phyloP scores from a whole-genome alignment of 2,329 filamentous ascomycete genomes.

The Bimuria novae-zelandiae region DNA sequence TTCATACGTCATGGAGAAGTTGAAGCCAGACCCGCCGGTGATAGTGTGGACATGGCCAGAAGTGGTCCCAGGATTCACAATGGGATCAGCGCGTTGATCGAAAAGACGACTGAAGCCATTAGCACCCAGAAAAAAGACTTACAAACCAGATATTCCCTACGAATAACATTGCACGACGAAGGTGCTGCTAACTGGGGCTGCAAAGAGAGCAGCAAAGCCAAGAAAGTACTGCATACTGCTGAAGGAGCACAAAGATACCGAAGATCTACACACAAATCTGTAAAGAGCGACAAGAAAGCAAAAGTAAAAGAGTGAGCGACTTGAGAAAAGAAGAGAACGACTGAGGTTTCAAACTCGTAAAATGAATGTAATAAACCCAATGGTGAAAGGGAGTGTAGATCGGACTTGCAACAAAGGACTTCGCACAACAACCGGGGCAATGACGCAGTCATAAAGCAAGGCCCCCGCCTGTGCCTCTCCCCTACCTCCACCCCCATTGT shows the following conservation, averaged over 20 bases:
- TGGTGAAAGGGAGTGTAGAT: neutral
- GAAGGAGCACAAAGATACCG: neutral
- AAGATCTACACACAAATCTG: constrained; percentile 1
- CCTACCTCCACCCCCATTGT: constrained; percentile 4
- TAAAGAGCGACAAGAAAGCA: constrained; percentile 11
- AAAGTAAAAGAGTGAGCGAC: neutral
- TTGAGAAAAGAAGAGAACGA: neutral
- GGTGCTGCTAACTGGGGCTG: constrained; percentile 60
- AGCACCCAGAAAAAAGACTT: neutral
- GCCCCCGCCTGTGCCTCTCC: constrained; percentile 5
- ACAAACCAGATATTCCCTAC: neutral
- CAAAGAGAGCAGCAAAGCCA: constrained; percentile 23
- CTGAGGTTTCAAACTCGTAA: constrained; percentile 20
- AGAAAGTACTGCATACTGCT: constrained; percentile 20
- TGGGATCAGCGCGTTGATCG: constrained; percentile 66
- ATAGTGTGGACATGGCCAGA: constrained; percentile 70
- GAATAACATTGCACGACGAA: constrained; percentile 65
- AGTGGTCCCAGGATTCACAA: constrained; percentile 63
- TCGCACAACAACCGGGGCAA: neutral
- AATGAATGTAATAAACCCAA: constrained; percentile 2
- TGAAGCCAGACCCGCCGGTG: constrained; percentile 71
- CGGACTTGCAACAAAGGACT: neutral
- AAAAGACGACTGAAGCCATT: constrained; percentile 58
- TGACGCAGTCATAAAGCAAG: neutral
- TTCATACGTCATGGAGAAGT: constrained; percentile 63